Evolutionary conservation across 73 alveolate genomes (phyloP).

Genomic region (Blepharisma japonicum): DNA sequence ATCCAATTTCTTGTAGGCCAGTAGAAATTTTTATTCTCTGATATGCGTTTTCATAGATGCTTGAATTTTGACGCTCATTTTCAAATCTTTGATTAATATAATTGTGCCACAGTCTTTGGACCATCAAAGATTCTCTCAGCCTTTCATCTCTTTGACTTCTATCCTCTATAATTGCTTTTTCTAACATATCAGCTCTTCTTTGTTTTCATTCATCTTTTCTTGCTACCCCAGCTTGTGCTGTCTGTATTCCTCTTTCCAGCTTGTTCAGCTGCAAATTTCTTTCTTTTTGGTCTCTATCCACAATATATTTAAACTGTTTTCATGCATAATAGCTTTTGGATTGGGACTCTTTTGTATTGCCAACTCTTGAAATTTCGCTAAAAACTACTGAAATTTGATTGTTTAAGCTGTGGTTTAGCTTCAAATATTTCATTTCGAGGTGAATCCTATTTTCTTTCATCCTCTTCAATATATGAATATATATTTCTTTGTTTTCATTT

Average conservation of each 20-base stretch:
- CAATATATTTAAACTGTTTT: background rate
- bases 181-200: background rate
- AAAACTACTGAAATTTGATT: background rate
- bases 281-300: background rate
- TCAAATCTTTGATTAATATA: background rate
- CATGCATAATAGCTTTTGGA: background rate
- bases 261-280: background rate
- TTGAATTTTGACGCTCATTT: background rate
- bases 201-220: background rate
- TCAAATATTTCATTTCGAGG: background rate
- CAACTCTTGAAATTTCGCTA: background rate
- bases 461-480: background rate
- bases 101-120: background rate
- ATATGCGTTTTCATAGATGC: background rate
- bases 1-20: background rate
- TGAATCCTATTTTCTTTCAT: background rate
- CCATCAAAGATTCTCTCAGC: background rate
- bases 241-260: background rate
- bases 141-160: background rate
- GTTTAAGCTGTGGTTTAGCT: background rate
- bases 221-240: background rate
- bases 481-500: background rate
- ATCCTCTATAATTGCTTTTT: background rate
- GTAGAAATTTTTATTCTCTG: conserved; percentile 25
- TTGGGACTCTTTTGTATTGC: background rate